Evolutionary conservation across 2,329 filamentous ascomycete species (phyloP).

Genomic region (Alternaria tenuissima): DNA sequence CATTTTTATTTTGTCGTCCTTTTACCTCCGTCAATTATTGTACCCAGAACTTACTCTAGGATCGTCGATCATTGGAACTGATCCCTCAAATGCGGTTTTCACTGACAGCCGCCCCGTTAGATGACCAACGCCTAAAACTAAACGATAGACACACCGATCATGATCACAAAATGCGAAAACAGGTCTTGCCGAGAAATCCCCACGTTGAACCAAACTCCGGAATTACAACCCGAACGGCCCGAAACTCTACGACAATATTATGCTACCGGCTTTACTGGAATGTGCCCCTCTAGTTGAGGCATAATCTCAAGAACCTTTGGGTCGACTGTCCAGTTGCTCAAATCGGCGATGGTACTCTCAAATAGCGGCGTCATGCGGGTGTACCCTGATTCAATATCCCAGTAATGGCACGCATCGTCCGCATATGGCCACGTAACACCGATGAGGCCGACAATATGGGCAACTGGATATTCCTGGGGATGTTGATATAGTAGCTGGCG

Average conservation of each 20-base stretch:
- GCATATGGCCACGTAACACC: slow-evolving; percentile 46
- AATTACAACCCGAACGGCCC: slow-evolving; percentile 3
- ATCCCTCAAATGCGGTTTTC: slow-evolving; percentile 1
- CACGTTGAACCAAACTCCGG: slow-evolving; percentile 12
- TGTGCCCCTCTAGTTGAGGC: slow-evolving; percentile 44
- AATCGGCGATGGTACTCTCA: slow-evolving; percentile 41
- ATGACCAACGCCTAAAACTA: slow-evolving; percentile 3
- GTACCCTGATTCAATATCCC: slow-evolving; percentile 47
- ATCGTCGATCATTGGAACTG: slow-evolving; percentile 8
- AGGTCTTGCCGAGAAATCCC: not conserved
- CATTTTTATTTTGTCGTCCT: slow-evolving; percentile 4
- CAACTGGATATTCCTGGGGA: slow-evolving; percentile 40
- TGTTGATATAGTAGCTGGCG: slow-evolving; percentile 45
- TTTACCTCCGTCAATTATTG: not conserved
- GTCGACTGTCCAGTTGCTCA: slow-evolving; percentile 47
- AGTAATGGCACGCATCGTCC: slow-evolving; percentile 49
- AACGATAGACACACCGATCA: not conserved
- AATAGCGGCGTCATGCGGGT: slow-evolving; percentile 46
- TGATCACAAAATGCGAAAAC: not conserved
- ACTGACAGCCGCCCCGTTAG: slow-evolving; percentile 6
- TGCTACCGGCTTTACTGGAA: slow-evolving; percentile 33
- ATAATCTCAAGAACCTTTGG: slow-evolving; percentile 45
- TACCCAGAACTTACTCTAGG: not conserved
- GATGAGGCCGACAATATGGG: slow-evolving; percentile 40
- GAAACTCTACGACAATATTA: not conserved